Evolutionary conservation across 192 early-diverging fungal species (phyloP).

Genomic region (Geosiphon pyriformis): DNA sequence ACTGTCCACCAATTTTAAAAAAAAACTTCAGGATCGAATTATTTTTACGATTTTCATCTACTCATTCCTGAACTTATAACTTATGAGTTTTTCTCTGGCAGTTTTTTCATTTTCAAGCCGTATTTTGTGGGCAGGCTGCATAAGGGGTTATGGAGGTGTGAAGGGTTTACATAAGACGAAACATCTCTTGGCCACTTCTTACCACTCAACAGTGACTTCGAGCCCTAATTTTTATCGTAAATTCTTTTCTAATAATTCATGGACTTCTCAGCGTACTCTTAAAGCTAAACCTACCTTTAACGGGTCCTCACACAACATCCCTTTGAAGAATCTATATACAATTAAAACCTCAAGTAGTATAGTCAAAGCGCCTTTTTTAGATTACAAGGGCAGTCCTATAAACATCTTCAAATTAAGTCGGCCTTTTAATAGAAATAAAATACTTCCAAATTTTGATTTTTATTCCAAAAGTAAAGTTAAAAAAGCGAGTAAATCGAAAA

Average conservation of each 20-base stretch:
- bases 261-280: not conserved
- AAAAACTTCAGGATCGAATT: no score
- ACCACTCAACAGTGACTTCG: not conserved
- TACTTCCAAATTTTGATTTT: no score
- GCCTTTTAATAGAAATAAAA: no score
- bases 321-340: not conserved
- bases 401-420: not conserved
- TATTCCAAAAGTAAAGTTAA: no score
- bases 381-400: not conserved
- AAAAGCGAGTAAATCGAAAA: not conserved
- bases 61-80: not conserved
- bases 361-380: not conserved
- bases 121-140: not conserved
- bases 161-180: not conserved
- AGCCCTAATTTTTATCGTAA: not conserved
- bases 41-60: no score
- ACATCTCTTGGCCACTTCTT: not conserved
- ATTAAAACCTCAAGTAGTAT: no score
- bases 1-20: no score
- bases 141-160: not conserved
- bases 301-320: not conserved
- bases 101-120: not conserved
- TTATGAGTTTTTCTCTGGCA: not conserved
- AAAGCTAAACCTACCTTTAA: not conserved
- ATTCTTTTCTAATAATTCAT: not conserved